phyloP scores from a whole-genome alignment of 2,329 filamentous ascomycete species.

The Akanthomyces dipterigenus region DNA sequence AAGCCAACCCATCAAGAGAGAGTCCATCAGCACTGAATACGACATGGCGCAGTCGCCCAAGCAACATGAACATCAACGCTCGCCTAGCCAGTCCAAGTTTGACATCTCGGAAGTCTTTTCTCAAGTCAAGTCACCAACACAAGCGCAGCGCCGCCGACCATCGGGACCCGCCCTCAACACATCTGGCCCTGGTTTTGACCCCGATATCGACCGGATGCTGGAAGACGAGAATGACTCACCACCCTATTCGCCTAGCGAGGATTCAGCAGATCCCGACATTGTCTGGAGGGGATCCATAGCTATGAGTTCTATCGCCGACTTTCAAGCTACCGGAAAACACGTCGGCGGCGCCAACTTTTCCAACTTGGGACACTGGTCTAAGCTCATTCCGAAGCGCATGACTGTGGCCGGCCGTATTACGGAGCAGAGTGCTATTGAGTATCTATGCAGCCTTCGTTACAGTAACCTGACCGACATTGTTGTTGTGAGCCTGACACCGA shows the following conservation, averaged over 20 bases:
- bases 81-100: constrained; percentile 56
- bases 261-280: constrained; percentile 57
- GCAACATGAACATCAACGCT: constrained; percentile 42
- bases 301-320: constrained; percentile 73
- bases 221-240: constrained; percentile 75
- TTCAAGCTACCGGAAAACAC: constrained; percentile 71
- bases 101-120: constrained; percentile 83
- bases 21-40: constrained; percentile 24
- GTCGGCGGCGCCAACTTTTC: constrained; percentile 75
- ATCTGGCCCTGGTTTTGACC: constrained; percentile 63
- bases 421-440: constrained; percentile 77
- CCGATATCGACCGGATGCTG: constrained; percentile 84
- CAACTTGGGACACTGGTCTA: constrained; percentile 60
- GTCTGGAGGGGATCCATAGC: constrained; percentile 71
- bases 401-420: constrained; percentile 75
- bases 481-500: constrained; percentile 65
- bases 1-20: constrained; percentile 25
- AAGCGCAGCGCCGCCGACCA: constrained; percentile 38
- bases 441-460: constrained; percentile 80
- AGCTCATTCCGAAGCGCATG: constrained; percentile 64
- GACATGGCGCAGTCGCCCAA: constrained; percentile 28
- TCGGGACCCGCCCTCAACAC: constrained; percentile 40
- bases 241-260: constrained; percentile 76
- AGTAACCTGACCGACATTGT: constrained; percentile 77
- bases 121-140: constrained; percentile 68